Percentiles rank a stretch among this genome's conserved stretches.
phyloP scores from a whole-genome alignment of 495 filamentous ascomycete species.

The Neurospora sp. region DNA sequence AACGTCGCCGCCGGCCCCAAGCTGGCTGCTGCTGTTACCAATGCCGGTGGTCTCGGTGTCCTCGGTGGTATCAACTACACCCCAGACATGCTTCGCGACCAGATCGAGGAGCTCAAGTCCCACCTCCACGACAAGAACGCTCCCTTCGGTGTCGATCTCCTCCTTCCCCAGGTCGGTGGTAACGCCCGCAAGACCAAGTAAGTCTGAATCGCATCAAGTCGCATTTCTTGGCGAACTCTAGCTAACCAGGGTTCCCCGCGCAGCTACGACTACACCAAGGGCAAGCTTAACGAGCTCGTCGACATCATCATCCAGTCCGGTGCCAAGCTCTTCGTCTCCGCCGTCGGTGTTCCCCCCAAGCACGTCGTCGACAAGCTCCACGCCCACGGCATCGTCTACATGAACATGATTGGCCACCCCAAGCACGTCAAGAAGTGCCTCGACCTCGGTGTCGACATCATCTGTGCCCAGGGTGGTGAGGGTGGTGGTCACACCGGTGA shows the following conservation, averaged over 20 bases:
- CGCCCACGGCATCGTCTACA: constrained; percentile 79
- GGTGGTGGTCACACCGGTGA: constrained; percentile 77
- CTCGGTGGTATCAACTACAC: constrained; percentile 96
- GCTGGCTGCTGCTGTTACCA: constrained; percentile 93
- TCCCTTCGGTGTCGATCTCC: constrained; percentile 94
- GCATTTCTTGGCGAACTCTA: background rate
- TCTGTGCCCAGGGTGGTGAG: constrained; percentile 78
- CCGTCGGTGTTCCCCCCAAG: constrained; percentile 88
- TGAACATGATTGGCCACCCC: constrained; percentile 99
- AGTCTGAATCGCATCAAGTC: constrained; percentile 12
- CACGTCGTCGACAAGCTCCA: constrained; percentile 83
- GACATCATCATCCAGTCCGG: constrained; percentile 87
- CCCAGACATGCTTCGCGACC: constrained; percentile 90
- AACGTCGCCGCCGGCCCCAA: constrained; percentile 97
- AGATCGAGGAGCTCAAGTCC: constrained; percentile 88
- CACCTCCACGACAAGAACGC: constrained; percentile 88
- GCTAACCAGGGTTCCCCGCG: constrained; percentile 6
- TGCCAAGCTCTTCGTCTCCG: constrained; percentile 89
- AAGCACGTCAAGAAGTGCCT: constrained; percentile 95
- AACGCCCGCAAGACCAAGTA: constrained; percentile 92
- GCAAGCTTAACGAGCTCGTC: constrained; percentile 85
- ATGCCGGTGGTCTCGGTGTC: constrained; percentile 92
- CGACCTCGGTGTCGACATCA: constrained; percentile 79
- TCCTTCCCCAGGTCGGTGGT: constrained; percentile 90
- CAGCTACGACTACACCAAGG: constrained; percentile 99